Percentiles rank a stretch among this genome's conserved stretches.
phyloP scores from a whole-genome alignment of 2,329 filamentous ascomycete genomes.

The Scedosporium apiospermum region DNA sequence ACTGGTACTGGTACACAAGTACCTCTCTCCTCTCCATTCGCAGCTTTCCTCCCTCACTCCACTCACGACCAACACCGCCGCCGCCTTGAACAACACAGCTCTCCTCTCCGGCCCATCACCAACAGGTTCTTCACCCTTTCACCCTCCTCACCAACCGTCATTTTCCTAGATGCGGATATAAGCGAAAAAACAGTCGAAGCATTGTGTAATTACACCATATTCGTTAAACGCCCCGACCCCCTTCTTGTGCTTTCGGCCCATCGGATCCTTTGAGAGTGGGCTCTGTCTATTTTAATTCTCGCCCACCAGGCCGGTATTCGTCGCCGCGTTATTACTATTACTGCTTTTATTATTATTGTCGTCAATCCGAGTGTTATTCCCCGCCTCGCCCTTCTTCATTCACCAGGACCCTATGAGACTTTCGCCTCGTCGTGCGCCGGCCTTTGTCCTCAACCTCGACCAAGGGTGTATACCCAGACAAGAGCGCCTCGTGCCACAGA shows the following conservation, averaged over 20 bases:
- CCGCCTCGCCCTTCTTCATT: background rate
- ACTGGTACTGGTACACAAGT: background rate
- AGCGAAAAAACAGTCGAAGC: background rate
- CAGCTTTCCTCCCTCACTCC: background rate
- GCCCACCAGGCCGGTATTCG: background rate
- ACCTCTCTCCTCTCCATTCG: background rate
- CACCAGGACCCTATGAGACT: background rate
- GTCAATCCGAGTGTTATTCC: background rate
- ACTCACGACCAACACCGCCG: background rate
- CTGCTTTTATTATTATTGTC: background rate
- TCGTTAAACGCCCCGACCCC: background rate
- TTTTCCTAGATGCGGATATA: background rate
- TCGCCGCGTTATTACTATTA: background rate
- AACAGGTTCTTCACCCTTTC: too few species aligned
- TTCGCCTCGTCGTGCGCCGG: background rate
- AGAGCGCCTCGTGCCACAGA: background rate
- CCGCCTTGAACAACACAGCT: too few species aligned
- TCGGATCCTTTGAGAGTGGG: background rate
- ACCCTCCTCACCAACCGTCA: too few species aligned
- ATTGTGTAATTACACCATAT: background rate
- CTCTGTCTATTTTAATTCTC: background rate
- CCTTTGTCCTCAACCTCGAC: constrained; percentile 1
- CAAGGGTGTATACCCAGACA: constrained; percentile 1
- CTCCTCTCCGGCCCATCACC: too few species aligned
- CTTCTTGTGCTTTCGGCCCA: constrained; percentile 1